Evolutionary conservation across 148 eudicot species (phyloP).

Genomic region (Camellia sinensis): DNA sequence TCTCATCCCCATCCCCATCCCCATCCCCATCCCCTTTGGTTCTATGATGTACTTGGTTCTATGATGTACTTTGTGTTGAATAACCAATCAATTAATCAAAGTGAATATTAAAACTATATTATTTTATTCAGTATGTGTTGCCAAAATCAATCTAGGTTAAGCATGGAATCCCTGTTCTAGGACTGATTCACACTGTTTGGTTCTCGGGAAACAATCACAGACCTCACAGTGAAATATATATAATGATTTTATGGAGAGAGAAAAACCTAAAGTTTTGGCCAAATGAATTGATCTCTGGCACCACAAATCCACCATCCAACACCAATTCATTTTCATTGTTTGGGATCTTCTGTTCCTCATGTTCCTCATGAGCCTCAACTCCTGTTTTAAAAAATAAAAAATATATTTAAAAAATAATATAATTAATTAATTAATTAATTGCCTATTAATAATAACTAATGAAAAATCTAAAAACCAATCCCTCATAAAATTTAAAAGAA

Average conservation of each 20-base stretch:
- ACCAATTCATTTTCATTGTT: slow-evolving; percentile 32
- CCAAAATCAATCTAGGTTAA: neutral
- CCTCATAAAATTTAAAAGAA: neutral
- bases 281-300: slow-evolving; percentile 60
- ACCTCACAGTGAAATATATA: neutral
- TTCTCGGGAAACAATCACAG: neutral
- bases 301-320: slow-evolving; percentile 56
- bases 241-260: neutral
- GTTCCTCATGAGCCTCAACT: slow-evolving; percentile 29
- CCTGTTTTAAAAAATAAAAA: slow-evolving; percentile 17
- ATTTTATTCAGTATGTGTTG: neutral
- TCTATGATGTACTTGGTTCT: no score
- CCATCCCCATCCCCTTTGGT: no score
- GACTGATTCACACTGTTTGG: neutral
- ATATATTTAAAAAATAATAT: neutral
- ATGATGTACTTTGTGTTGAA: no score
- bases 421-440: neutral
- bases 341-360: neutral
- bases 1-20: no score
- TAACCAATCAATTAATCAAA: no score
- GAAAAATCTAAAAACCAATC: neutral
- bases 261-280: slow-evolving; percentile 74
- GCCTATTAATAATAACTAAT: neutral
- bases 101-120: neutral
- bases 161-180: neutral